Base-by-base conservation (phyloP, 768 basidiomycete genomes). In the Russula virescens region DNA sequence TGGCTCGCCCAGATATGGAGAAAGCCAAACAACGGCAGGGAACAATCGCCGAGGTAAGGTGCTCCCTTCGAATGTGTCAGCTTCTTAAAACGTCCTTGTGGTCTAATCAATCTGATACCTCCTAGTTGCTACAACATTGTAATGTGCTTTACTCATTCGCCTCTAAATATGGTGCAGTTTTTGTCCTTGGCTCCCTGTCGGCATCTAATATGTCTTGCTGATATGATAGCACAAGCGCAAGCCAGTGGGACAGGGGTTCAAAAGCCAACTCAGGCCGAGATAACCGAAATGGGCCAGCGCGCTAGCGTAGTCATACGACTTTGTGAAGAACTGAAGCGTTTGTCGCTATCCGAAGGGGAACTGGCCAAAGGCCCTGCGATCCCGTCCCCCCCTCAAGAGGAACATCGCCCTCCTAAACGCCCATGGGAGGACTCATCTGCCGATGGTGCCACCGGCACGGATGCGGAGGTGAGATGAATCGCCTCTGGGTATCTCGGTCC, bases 341-440 rank as follows among this genome's bases (percentile, higher is more conserved):
- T 81, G 52, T 75, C 77, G 49, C 61, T 73, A 34, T 53, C 58
- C 18, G 60, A 65, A 40, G 56, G 60, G 61, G 56, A 61, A 60
- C 54, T 66, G n/a, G 69, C 69, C 11, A 69, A 71, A 54, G 70
- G 69, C 10, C 50, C 56, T 34, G 63, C 65, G 23, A 21, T 58
- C 9, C 51, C 53, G 28, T 38, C 64, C 3, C 63, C 61, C 46
- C 70, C 76, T 51, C 73, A 75, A 13, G 79, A 83, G 43, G 83
- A 83, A 65, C 75, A 78, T 67, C 81, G 89, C 26, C 80, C 85
- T 3, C 88, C 87, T 19, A 91, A 90, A 69, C 73, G 89, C 58
- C 88, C 89, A 55, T 91, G 89, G 89, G 89, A 90, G 72, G 89
- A 89, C 64, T 75, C 83, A 72, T 78, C 80, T 26, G 76, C 80